Conservation (phyloP, 768 basidiomycete species). For the Boletus rubroflammeus region DNA sequence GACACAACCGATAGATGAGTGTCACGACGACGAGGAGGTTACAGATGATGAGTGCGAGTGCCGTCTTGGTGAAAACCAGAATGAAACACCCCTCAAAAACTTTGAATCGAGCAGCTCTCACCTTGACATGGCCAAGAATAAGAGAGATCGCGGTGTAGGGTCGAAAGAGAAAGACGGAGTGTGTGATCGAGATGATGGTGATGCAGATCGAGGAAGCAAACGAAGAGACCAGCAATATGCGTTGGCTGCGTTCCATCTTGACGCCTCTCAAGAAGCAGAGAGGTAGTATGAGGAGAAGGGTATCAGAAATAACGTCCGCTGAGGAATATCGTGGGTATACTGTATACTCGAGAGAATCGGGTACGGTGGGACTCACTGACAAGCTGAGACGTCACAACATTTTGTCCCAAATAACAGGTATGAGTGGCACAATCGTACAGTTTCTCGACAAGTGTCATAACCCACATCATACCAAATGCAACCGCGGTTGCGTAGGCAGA, state of each 20-base stretch:
- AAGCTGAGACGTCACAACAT: not conserved
- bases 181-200: conserved; percentile 6
- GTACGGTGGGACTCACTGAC: not conserved
- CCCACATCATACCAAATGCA: conserved; percentile 1
- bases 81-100: not conserved
- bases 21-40: conserved; percentile 12
- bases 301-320: conserved; percentile 14
- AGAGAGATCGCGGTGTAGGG: not conserved
- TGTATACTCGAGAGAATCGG: not conserved
- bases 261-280: not conserved
- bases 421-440: not conserved
- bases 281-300: conserved; percentile 3
- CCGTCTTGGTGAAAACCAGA: conserved; percentile 4
- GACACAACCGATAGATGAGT: conserved; percentile 5
- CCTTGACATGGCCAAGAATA: conserved; percentile 13
- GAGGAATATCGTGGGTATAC: not conserved
- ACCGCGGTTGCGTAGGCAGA: not conserved
- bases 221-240: conserved; percentile 4
- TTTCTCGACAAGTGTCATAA: not conserved
- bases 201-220: conserved; percentile 15
- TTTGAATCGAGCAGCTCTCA: not conserved
- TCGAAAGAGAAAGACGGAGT: conserved; percentile 1
- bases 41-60: conserved; percentile 11
- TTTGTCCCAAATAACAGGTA: not conserved
- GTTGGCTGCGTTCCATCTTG: not conserved